Base-by-base conservation (phyloP, 441 rosid genomes). In the Biscutella laevigata region DNA sequence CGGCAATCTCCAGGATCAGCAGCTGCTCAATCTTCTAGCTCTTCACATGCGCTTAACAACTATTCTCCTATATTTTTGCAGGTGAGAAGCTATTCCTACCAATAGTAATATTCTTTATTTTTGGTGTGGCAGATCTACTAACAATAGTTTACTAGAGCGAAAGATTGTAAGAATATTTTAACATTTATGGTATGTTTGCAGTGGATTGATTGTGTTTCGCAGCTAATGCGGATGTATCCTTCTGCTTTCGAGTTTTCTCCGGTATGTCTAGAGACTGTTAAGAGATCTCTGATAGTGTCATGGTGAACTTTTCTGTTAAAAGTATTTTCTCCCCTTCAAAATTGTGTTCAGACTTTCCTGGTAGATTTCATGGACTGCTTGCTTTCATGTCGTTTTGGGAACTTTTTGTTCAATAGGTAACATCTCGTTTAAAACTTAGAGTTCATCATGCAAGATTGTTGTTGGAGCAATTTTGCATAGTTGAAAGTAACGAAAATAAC, bases 181-280 rank as follows among this genome's bases (percentile, higher is more conserved):
- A 39, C 27, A 13, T 48, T 34, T 56, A 37, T 40, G 45, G 43
- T n/a, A n/a, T 75, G 58, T 56, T 72, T 83, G 85, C 94, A 94
- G 99, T 94, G 99, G 99, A 77, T 89, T 75, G 99, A 94, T 69
- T 89, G 99, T 61, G 81, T 94, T 32, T 83, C 97, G 1, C 99
- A 94, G 60, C 59, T 94, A 49, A 53, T 81, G 74, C 80, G 99
- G 63, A 86, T 94, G 83, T 89, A 94, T 79, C 97, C 99, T 8
- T 83, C 77, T 69, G 95, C 99, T 44, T 94, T 94, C 33, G 96
- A 94, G 77, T 94, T 86, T 74, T 84, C 96, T 59, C 68, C 86
- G 71, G 99, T 94, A 86, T 64, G 83, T n/a, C n/a, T 81, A 61
- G 61, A 53, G 32, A 50, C 34, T 14, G 14, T 16, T 50, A 33